Evolutionary conservation across 2,329 filamentous ascomycete species (phyloP).

Genomic region (Sclerotinia nivalis): DNA sequence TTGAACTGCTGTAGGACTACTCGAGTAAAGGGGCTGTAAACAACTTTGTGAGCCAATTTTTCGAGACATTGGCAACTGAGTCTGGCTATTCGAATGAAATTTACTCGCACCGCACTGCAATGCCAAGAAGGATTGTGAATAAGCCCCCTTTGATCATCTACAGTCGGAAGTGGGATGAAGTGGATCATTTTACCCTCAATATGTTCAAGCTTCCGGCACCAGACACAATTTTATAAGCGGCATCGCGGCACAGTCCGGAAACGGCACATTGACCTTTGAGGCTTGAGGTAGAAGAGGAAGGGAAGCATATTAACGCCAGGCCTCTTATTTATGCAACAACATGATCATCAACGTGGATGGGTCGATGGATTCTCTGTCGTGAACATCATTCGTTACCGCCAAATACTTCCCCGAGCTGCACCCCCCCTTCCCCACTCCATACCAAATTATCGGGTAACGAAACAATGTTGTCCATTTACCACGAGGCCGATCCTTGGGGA

Average conservation of each 20-base stretch:
- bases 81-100: no score
- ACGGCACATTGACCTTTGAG: not conserved
- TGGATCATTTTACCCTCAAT: not conserved
- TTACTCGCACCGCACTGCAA: not conserved
- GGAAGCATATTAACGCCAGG: not conserved
- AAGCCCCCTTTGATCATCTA: not conserved
- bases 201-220: conserved; percentile 9
- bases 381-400: not conserved
- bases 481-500: not conserved
- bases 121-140: not conserved
- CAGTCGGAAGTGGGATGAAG: not conserved
- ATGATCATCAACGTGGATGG: no score
- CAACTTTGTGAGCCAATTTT: no score
- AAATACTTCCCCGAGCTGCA: not conserved
- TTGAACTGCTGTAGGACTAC: no score
- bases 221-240: not conserved
- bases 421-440: no score
- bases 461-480: not conserved
- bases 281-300: not conserved
- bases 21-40: no score
- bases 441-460: not conserved
- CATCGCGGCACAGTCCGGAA: not conserved
- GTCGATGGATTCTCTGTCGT: not conserved
- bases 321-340: not conserved
- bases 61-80: no score